A percentile compares a stretch with the other conserved stretches of the same genome.
Conservation (phyloP, 768 basidiomycete species). For the Exsudoporus frostii region DNA sequence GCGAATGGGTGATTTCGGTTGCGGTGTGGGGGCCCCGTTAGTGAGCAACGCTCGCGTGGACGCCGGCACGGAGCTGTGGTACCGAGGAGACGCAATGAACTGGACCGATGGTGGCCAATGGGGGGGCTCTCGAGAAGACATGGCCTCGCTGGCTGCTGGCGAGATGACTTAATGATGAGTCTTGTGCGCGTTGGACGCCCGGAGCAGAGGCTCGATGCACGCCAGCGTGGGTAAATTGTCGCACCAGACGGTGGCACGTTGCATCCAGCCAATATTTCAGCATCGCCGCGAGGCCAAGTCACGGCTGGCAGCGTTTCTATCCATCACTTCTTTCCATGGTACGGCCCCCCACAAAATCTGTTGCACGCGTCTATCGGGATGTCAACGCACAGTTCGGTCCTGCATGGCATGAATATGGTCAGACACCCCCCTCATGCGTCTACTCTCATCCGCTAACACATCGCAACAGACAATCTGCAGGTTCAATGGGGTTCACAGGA, state of each 20-base stretch:
- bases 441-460: slow-evolving; percentile 11
- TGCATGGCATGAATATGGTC: slow-evolving; percentile 96
- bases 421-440: slow-evolving; percentile 17
- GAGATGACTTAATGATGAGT: not conserved
- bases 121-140: slow-evolving; percentile 28
- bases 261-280: slow-evolving; percentile 5
- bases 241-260: slow-evolving; percentile 14
- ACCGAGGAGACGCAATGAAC: slow-evolving; percentile 51
- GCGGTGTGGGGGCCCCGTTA: slow-evolving; percentile 12
- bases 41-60: slow-evolving; percentile 40
- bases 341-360: slow-evolving; percentile 69
- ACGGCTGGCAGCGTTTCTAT: slow-evolving; percentile 10
- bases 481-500: slow-evolving; percentile 98
- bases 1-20: slow-evolving; percentile 1
- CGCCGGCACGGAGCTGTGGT: slow-evolving; percentile 56
- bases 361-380: slow-evolving; percentile 83
- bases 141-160: not conserved
- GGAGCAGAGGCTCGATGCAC: no score
- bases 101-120: slow-evolving; percentile 54
- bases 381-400: slow-evolving; percentile 86
- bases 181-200: not conserved
- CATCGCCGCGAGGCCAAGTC: slow-evolving; percentile 8
- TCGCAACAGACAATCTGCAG: slow-evolving; percentile 78
- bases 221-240: slow-evolving; percentile 29
- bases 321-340: slow-evolving; percentile 48